Base-by-base conservation (phyloP, 225 moss, liverwort and hornwort species). In the Climacium dendroides region DNA sequence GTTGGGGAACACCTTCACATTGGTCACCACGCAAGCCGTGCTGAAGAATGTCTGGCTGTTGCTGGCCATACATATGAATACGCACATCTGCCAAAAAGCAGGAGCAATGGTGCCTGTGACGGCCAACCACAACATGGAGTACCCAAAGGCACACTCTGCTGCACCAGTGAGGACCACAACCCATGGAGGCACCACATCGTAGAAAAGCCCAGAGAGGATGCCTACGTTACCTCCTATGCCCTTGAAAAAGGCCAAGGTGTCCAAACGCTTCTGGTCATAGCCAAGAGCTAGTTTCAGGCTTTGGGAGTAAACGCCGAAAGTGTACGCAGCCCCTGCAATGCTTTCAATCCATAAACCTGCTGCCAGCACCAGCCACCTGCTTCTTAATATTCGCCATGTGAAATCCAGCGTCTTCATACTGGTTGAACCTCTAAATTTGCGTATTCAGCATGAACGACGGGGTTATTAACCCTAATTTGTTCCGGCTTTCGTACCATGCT, bases 311-410 rank as follows among this genome's bases (percentile, higher is more conserved):
- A 94, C n/a, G 30, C 94, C 94, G 86, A 96, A 96, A 19, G 85
- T 90, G 86, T 96, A 96, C 5, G 91, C 80, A 34, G 92, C 72
- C 74, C 96, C 96, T 63, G 87, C 89, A 35, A 89, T 78, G 71
- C 92, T 89, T 53, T 95, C 95, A 15, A 95, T 95, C 95, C 95
- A 96, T 45, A 96, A 92, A 22, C 93, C 96, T 79, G 91, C 92
- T 35, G 89, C 95, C 25, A 96, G 71, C 41, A 93, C 90, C 71
- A 95, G 83, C 95, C 95, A 96, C 88, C 91, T 90, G 90, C 96
- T 95, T 81, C 83, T 87, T 50, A 89, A 48, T 26, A 94, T 57
- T 39, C 88, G 74, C 89, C 88, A 48, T 67, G 74, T 77, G 41
- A 93, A 89, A 53, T 91, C 72, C 76, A 79, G 80, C 10, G 50